Evolutionary conservation across 805 yeast genomes (phyloP), one percentile per base, ranked within the genome.

Genomic region (Candida hispaniensis): DNA sequence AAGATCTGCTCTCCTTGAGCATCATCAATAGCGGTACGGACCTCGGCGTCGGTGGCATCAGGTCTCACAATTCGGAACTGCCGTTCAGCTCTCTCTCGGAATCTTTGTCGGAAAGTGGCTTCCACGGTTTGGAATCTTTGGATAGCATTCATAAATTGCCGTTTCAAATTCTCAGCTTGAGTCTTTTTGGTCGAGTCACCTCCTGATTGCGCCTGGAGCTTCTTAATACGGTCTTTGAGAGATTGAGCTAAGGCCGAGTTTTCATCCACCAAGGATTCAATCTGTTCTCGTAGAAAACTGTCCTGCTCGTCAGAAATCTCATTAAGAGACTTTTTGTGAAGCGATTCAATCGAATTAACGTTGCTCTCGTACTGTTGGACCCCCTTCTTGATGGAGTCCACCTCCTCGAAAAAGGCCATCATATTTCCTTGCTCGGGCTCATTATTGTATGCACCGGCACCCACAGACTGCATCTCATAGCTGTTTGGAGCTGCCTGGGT

Each of bases 131-230:
- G 74, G 63, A 81, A 83, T 54, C 75, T 83, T 58, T 83, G 91
- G 53, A 91, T 88, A 40, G 79, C 69, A 44, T 75, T 73, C 68
- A 86, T 72, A 56, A 91, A 91, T 54, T 79, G 75, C 51, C 74
- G 75, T 65, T 93, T 79, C 39, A 79, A 69, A 52, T 79, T 79
- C 56, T 86, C 94, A 26, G 93, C 93, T 64, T 91, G 97, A 42
- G 80, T 81, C 52, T 74, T 73, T 59, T 82, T 83, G 50, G 91
- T 80, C 28, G 72, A 62, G 61, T 85, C 94, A 19, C 49, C 44
- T 46, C 47, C 50, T 24, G 54, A 44, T 41, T 50, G 52, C 43
- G 75, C 69, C 59, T 82, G 93, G 35, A 81, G 75, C 42, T 68
- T 62, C 57, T 82, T 81, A 56, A 91, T 77, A 51, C 82, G 70